Conservation (phyloP, 2,329 filamentous ascomycete genomes). For the Verticillium tricorpus region DNA sequence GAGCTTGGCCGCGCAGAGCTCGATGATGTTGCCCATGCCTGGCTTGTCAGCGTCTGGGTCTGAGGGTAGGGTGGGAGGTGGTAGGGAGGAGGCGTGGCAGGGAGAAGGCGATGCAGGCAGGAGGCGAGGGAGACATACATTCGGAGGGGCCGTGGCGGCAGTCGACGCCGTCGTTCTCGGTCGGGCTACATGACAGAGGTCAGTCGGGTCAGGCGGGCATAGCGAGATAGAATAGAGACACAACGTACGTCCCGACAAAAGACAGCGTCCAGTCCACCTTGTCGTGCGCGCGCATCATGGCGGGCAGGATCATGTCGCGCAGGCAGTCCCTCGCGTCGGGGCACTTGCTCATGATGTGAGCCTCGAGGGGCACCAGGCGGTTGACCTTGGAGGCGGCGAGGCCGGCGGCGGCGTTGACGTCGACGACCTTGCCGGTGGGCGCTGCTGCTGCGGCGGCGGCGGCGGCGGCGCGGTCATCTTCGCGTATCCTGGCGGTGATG, state of each 20-base stretch:
- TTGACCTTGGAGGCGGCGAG: constrained; percentile 1
- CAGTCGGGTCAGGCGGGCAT: not conserved
- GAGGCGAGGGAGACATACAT: constrained; percentile 37
- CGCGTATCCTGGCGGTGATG: not conserved
- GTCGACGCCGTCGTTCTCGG: constrained; percentile 74
- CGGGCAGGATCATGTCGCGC: constrained; percentile 72
- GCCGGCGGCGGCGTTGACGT: not conserved
- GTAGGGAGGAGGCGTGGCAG: too few species aligned
- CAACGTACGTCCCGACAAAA: constrained; percentile 75
- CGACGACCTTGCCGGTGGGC: not conserved
- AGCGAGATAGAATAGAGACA: not conserved
- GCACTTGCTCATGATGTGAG: constrained; percentile 97
- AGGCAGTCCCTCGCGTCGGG: constrained; percentile 86
- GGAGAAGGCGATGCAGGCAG: too few species aligned
- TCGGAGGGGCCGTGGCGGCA: constrained; percentile 89
- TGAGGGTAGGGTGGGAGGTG: too few species aligned
- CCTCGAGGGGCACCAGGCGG: constrained; percentile 70
- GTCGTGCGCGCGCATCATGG: constrained; percentile 75
- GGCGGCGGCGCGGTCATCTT: not conserved
- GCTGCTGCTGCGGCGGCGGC: not conserved
- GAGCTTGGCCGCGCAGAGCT: constrained; percentile 80
- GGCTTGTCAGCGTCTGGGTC: not conserved
- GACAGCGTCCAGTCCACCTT: constrained; percentile 90
- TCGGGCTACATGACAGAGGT: constrained; percentile 43
- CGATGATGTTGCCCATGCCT: constrained; percentile 85